Percentiles rank a stretch among this genome's conserved stretches.
phyloP scores from a whole-genome alignment of 1,284 basidiomycete genomes.

The Trichosporon asahii region DNA sequence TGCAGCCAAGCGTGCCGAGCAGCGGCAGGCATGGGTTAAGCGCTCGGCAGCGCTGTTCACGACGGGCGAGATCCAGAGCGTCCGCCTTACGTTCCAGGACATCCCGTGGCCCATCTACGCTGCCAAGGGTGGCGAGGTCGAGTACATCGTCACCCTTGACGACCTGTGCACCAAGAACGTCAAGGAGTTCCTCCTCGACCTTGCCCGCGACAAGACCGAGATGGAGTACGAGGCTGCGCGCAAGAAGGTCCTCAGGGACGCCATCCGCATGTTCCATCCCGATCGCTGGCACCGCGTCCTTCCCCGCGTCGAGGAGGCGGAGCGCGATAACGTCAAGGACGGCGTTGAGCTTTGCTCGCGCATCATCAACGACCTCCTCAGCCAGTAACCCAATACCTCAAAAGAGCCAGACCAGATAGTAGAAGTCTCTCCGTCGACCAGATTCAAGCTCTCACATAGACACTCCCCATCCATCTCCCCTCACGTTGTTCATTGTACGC shows the following conservation, averaged over 20 bases:
- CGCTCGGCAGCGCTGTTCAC: slow-evolving; percentile 25
- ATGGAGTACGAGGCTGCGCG: slow-evolving; percentile 40
- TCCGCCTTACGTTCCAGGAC: slow-evolving; percentile 58
- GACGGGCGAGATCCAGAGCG: slow-evolving; percentile 26
- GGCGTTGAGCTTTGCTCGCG: slow-evolving; percentile 57
- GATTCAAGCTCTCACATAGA: not conserved
- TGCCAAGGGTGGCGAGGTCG: slow-evolving; percentile 38
- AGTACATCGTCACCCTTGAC: slow-evolving; percentile 29
- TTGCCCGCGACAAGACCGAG: slow-evolving; percentile 55
- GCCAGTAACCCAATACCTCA: slow-evolving; percentile 14
- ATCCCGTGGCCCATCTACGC: slow-evolving; percentile 73
- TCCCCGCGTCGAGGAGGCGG: slow-evolving; percentile 57
- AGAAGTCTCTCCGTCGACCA: not conserved
- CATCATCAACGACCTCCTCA: slow-evolving; percentile 32
- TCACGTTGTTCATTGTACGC: not conserved
- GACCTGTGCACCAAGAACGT: slow-evolving; percentile 60
- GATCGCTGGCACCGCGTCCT: slow-evolving; percentile 66
- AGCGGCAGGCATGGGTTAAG: slow-evolving; percentile 23
- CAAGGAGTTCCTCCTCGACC: slow-evolving; percentile 57
- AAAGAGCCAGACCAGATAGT: not conserved
- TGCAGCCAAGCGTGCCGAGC: not conserved
- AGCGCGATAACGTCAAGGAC: slow-evolving; percentile 61
- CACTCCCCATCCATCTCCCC: not conserved
- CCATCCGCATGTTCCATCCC: slow-evolving; percentile 68
- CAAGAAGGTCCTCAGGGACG: slow-evolving; percentile 55